Base-by-base conservation (phyloP, 495 filamentous ascomycete species). In the Aspergillus campestris region DNA sequence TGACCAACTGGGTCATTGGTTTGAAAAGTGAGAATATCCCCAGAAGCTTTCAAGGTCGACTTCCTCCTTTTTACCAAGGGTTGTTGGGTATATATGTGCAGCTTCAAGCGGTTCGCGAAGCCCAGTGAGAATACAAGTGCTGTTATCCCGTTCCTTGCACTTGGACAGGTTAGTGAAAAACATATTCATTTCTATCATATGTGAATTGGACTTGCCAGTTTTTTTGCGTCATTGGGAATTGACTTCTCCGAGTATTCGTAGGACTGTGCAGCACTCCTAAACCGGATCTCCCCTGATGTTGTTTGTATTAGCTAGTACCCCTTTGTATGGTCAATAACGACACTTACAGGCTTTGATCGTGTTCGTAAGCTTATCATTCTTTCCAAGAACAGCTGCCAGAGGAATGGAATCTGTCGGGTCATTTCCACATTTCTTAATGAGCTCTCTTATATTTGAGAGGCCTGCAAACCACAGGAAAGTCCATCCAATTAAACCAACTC, bases 11-110 rank as follows among this genome's bases (percentile, higher is more conserved):
- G 41, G 32, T 44, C 41, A 27, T 9, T 7, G 29, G 31, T 44
- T 18, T 34, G 5, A n/a, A 44, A 34, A 8, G 30, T 34, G 30
- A 44, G 41, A 18, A 27, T 44, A 14, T 44, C 41, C n/a, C 43
- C 43, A 45, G 35, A 45, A 45, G 14, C 14, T 13, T 12, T 32
- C 1, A 8, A 14, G 34, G 32, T 38, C 18, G 7, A 1, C 18
- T 12, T 45, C 24, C n/a, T 1, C n/a, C 8, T 38, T 30, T 4
- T 12, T 31, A 3, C 34, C 35, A 5, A 45, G 35, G 18, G 3
- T 13, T 10, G 10, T 13, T 3, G 43, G 43, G 28, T 13, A 45
- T 10, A 45, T 45, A 30, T 45, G 43, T 6, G 27, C 34, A 6
- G 31, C 24, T 31, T 45, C 34, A 31, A 45, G n/a, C 13, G 43